Base-by-base conservation (phyloP, 352 stramenopile genomes). In the Saprolegnia diclina region DNA sequence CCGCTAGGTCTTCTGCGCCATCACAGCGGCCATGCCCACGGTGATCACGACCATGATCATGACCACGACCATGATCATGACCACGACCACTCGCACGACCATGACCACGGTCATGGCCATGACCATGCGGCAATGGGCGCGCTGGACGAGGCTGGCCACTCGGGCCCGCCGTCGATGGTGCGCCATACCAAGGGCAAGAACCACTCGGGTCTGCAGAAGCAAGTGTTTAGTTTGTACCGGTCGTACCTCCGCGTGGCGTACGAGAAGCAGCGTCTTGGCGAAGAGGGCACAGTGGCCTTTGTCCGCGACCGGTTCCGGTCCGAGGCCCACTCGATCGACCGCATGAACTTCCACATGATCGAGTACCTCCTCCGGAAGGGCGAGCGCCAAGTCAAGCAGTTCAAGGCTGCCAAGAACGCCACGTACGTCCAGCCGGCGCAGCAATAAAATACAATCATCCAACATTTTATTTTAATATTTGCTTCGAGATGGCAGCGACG, bases 291-390 rank as follows among this genome's bases (percentile, higher is more conserved):
- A 50, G 21, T 87, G 76, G 68, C 59, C 29, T 94, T 82, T 73
- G 84, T 94, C 61, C 84, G 83, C 40, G 76, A 92, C 67, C 82
- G 84, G 61, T 94, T 94, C 61, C 84, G 84, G 32, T 73, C 79
- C 9, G 82, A 94, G 80, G 86, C 75, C 18, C 48, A 53, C 0
- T 79, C 79, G 4, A 83, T 92, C 26, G 74, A 80, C 9, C 80
- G 84, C 42, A 88, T 79, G 69, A 81, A 92, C 74, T 94, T 94
- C 72, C 73, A 77, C 10, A 74, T 89, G 68, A 92, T 94, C 65
- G 86, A 94, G 78, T 83, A 92, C 54, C 78, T 94, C 76, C 72
- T 94, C 65, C 86, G 86, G 73, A 94, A 94, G 57, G 86, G 86
- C 3, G 79, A 94, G 68, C 82, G 85, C 18, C 84, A 94, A 59